Evolutionary conservation across 345 rosid species (phyloP), one percentile per base, ranked within the genome.

Genomic region (Cardiospermum halicacabum): DNA sequence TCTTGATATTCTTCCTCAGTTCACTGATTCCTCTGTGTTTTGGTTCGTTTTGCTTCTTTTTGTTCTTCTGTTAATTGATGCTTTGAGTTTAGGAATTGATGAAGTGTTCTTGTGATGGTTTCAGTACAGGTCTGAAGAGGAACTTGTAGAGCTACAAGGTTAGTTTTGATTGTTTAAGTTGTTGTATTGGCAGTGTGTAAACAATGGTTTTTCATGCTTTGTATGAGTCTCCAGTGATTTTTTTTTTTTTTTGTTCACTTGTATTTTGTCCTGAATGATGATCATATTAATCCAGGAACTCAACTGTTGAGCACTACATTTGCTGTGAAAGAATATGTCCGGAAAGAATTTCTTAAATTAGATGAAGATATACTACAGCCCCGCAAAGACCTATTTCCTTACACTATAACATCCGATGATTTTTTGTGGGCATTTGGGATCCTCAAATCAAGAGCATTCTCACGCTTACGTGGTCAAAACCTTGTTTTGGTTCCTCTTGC

Each of bases 81-180:
- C 1, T 56, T 71, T 49, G 27, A 65, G 61, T 58, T 56, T 63
- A 66, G 76, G 67, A 75, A 56, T 69, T 82, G 77, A 74, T 73
- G 56, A 75, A 71, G 62, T 71, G 65, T 70, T 47, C 57, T 51
- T 69, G 62, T 66, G 51, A 69, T 82, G 82, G 81, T 73, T 85
- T 80, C 96, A 90, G 98, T 73, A 81, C 98, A 93, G 98, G 96
- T 90, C 97, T 74, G 96, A 90, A 76, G 91, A 88, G 71, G 98
- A 93, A 85, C 88, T 90, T 63, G 85, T 79, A 60, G 88, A 93
- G 80, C 82, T 93, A 69, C 86, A 86, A 88, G 98, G 98, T 92
- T 56, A 56, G 71, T 22, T 59, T 6, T 21, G 11, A 15, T 22
- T 56, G 21, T 32, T 31, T 13, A 34, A 34, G 15, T 4, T 21